Conservation (phyloP, 805 yeast genomes). For the Sugiyamaella mastotermitis region DNA sequence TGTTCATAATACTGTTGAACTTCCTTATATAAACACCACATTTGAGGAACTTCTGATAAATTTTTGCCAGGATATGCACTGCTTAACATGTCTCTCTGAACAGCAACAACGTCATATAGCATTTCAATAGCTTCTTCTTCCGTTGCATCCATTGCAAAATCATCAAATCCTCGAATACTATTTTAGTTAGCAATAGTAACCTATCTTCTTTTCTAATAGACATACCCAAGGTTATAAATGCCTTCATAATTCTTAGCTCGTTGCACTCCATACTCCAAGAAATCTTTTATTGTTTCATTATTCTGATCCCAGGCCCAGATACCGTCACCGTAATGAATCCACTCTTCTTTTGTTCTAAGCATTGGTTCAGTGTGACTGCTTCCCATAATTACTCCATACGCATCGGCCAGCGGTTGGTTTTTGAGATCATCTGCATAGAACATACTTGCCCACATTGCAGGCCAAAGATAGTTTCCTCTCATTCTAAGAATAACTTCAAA, state of each 20-base stretch:
- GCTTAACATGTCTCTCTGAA: constrained; percentile 10
- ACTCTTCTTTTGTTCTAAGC: constrained; percentile 15
- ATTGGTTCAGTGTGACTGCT: constrained; percentile 18
- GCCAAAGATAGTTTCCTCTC: constrained; percentile 16
- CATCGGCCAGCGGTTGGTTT: constrained; percentile 15
- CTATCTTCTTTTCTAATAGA: too few relatives aligned
- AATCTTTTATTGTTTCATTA: constrained; percentile 9
- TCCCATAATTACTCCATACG: constrained; percentile 17
- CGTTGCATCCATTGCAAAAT: constrained; percentile 12
- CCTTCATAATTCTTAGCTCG: constrained; percentile 14
- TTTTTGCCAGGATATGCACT: constrained; percentile 4
- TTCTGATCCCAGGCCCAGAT: constrained; percentile 16
- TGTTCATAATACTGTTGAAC: constrained; percentile 15
- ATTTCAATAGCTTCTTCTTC: constrained; percentile 13
- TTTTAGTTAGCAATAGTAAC: too few relatives aligned
- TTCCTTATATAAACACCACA: constrained; percentile 20
- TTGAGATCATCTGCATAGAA: constrained; percentile 14
- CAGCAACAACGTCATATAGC: constrained; percentile 8
- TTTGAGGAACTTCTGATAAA: constrained; percentile 13
- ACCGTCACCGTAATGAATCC: constrained; percentile 15
- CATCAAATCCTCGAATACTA: constrained; percentile 18
- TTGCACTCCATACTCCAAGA: constrained; percentile 13
- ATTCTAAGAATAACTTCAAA: constrained; percentile 14
- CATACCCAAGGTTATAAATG: constrained; percentile 13
- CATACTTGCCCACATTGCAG: constrained; percentile 17